phyloP scores from a whole-genome alignment of 106 monocot genomes.

The Acanthochlamys bracteata region DNA sequence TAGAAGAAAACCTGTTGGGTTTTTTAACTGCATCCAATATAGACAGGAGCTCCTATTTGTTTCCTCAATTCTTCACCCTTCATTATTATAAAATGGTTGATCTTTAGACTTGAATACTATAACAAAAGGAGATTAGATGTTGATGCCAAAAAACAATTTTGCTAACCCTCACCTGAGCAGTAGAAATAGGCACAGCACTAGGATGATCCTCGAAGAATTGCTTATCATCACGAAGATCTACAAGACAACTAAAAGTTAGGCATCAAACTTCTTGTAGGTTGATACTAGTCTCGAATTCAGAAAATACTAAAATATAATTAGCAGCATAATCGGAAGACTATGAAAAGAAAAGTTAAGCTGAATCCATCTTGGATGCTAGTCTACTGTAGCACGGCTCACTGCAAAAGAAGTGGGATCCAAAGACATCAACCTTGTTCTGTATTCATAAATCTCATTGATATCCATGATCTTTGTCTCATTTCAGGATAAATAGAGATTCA shows the following conservation, averaged over 20 bases:
- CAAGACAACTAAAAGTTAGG: no score
- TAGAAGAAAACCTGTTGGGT: constrained; percentile 47
- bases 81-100: not conserved
- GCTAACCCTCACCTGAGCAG: constrained; percentile 1
- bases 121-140: not conserved
- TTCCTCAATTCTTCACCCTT: constrained; percentile 83
- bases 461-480: no score
- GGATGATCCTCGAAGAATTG: constrained; percentile 3
- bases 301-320: no score
- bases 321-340: no score
- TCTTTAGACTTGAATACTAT: not conserved
- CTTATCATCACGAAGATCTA: constrained; percentile 5
- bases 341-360: no score
- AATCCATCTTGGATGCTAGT: no score
- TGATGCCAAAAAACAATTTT: not conserved
- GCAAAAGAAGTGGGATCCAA: not conserved
- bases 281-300: no score
- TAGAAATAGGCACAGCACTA: not conserved
- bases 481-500: no score
- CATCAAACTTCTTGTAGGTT: no score
- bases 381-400: no score
- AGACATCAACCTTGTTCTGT: no score
- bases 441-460: no score
- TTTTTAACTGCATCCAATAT: constrained; percentile 89
- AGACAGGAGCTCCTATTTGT: constrained; percentile 57